phyloP scores from a whole-genome alignment of 306 rosid species.

The Hylodesmum podocarpum region DNA sequence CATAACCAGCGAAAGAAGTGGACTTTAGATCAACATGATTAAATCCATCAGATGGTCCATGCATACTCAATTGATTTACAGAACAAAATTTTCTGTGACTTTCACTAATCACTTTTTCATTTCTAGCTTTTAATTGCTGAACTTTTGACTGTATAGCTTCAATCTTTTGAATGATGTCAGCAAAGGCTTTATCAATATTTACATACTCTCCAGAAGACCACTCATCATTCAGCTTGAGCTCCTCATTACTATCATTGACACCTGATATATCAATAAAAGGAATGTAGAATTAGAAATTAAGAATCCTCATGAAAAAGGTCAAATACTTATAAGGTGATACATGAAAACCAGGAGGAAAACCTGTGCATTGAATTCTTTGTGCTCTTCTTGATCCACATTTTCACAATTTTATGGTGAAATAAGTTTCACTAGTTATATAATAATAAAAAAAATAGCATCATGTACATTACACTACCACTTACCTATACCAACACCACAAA shows the following conservation, averaged over 20 bases:
- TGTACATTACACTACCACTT: constrained; percentile 21
- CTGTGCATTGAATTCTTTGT: not conserved
- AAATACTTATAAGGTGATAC: not conserved
- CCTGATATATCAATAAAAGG: constrained; percentile 28
- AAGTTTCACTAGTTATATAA: not conserved
- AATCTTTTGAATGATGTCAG: constrained; percentile 43
- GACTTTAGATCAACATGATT: constrained; percentile 30
- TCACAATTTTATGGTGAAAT: not conserved
- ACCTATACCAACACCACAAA: constrained; percentile 27
- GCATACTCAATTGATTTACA: constrained; percentile 32
- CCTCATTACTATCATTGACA: constrained; percentile 31
- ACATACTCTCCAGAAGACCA: constrained; percentile 38
- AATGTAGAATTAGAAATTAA: not conserved
- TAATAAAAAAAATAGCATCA: constrained; percentile 8
- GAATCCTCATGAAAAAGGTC: not conserved
- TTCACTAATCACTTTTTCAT: constrained; percentile 49
- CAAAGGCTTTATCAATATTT: constrained; percentile 46
- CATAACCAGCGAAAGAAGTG: constrained; percentile 29
- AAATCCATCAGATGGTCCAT: constrained; percentile 31
- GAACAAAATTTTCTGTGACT: constrained; percentile 43
- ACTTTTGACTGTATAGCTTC: constrained; percentile 52
- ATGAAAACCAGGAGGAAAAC: not conserved
- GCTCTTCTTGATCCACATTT: not conserved
- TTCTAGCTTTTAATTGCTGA: constrained; percentile 50
- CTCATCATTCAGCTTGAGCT: constrained; percentile 39